phyloP scores from a whole-genome alignment of 495 filamentous ascomycete species.

The Podospora fimiseda region DNA sequence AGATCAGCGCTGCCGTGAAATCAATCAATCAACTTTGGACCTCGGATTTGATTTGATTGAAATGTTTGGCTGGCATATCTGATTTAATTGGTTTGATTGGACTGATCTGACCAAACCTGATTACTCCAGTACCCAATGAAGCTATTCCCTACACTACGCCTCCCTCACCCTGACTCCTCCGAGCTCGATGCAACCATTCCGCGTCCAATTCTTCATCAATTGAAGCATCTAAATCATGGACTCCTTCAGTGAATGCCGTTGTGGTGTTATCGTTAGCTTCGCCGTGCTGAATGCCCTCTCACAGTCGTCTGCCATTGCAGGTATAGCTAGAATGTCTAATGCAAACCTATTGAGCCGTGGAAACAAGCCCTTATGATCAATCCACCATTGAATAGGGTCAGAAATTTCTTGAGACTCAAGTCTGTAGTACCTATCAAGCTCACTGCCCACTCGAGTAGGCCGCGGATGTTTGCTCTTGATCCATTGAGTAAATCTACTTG shows the following conservation, averaged over 20 bases:
- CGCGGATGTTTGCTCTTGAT: no score
- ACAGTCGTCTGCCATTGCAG: neutral
- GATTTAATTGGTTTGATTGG: neutral
- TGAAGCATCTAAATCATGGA: neutral
- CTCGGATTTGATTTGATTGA: slow-evolving; percentile 1
- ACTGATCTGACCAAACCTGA: neutral
- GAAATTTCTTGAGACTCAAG: neutral
- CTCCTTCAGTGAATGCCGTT: neutral
- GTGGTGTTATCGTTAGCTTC: neutral
- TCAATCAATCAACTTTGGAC: neutral
- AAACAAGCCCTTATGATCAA: neutral
- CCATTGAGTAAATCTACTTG: no score
- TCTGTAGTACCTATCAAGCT: no score
- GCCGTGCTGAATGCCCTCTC: neutral
- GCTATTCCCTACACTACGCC: no score
- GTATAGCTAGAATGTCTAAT: no score
- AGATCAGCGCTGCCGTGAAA: neutral
- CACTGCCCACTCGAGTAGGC: no score
- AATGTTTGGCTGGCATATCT: neutral
- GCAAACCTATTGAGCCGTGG: no score
- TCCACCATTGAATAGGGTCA: neutral
- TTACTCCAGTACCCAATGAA: no score
- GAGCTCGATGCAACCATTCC: no score
- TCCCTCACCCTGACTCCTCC: no score
- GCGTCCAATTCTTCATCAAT: slow-evolving; percentile 1